Conservation (phyloP, 768 basidiomycete species). For the Leccinum sublutescens region DNA sequence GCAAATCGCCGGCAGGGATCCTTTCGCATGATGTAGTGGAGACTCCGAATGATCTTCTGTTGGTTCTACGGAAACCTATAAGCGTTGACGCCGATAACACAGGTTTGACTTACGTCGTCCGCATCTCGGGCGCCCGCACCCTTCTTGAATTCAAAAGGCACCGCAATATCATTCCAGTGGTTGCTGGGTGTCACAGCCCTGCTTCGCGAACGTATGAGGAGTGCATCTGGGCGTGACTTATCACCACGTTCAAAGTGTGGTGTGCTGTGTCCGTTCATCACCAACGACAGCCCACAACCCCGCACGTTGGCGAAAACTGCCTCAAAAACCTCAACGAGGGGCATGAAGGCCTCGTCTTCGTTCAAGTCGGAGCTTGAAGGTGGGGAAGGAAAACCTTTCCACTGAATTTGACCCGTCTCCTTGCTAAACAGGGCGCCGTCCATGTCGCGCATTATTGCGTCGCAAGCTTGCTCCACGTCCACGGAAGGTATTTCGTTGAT, state of each 20-base stretch:
- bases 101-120: background rate
- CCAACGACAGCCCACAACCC: background rate
- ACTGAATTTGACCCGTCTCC: background rate
- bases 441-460: background rate
- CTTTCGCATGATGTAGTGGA: conserved; percentile 7
- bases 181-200: too few species aligned
- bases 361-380: background rate
- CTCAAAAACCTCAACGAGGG: background rate
- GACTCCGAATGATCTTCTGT: conserved; percentile 25
- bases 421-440: background rate
- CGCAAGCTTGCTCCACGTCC: background rate
- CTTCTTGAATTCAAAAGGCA: conserved; percentile 13
- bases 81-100: background rate
- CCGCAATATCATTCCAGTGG: conserved; percentile 12
- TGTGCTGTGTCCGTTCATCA: too few species aligned
- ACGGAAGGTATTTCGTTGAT: background rate
- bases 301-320: background rate
- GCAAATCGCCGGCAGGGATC: background rate
- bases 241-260: background rate
- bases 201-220: background rate
- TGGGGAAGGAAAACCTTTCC: background rate
- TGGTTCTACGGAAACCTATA: conserved; percentile 6
- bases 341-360: background rate
- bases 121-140: background rate
- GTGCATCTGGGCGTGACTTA: conserved; percentile 7